phyloP scores from a whole-genome alignment of 495 filamentous ascomycete genomes.

The Hypoxylon subgilvum region DNA sequence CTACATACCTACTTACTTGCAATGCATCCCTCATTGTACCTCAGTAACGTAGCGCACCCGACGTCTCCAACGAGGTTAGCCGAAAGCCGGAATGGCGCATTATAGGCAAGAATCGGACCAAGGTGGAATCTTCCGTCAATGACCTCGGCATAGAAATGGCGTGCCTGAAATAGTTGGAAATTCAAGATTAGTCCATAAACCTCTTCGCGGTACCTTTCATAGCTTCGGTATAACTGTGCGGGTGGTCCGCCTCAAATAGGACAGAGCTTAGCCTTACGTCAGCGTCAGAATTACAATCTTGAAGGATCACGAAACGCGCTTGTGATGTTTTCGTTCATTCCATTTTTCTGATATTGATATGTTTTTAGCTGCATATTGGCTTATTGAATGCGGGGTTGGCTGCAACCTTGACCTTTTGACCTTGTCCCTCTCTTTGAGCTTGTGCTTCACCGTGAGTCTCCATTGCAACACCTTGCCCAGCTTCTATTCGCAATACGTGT shows the following conservation, averaged over 20 bases:
- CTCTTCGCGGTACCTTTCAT: too few relatives aligned
- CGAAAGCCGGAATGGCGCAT: constrained; percentile 28
- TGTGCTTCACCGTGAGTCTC: too few relatives aligned
- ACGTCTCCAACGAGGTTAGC: constrained; percentile 17
- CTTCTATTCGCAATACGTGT: too few relatives aligned
- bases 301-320: too few relatives aligned
- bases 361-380: not conserved
- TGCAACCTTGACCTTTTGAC: too few relatives aligned
- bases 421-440: too few relatives aligned
- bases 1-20: not conserved
- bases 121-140: constrained; percentile 9
- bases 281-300: not conserved
- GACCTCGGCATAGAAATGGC: constrained; percentile 1
- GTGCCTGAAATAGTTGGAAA: not conserved
- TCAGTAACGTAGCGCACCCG: constrained; percentile 1
- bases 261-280: too few relatives aligned
- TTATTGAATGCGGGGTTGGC: too few relatives aligned
- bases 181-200: not conserved
- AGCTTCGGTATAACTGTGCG: too few relatives aligned
- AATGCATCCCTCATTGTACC: not conserved
- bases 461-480: too few relatives aligned
- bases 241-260: too few relatives aligned
- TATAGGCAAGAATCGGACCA: constrained; percentile 27
- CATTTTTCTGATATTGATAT: not conserved
- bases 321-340: too few relatives aligned